Percentiles rank a stretch among this genome's conserved stretches.
Evolutionary conservation across 1,284 basidiomycete species (phyloP).

Genomic region (Fomitopsis betulina): DNA sequence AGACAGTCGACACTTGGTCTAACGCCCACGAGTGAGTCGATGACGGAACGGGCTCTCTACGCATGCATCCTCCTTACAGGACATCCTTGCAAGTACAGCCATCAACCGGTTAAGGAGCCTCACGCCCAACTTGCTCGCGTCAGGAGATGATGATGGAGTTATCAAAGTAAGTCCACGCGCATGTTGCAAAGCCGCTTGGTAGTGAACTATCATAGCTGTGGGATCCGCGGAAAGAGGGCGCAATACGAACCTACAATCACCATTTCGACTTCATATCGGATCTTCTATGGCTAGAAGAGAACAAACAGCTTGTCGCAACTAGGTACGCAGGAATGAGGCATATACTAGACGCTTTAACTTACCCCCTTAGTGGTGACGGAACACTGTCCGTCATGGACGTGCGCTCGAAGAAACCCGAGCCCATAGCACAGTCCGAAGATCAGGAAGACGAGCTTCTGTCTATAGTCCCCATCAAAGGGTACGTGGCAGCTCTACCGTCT

Average conservation of each 20-base stretch:
- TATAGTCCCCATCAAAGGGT: constrained; percentile 80
- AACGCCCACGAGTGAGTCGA: constrained; percentile 77
- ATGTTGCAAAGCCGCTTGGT: background rate
- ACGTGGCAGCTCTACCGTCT: constrained; percentile 13
- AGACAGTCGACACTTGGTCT: constrained; percentile 54
- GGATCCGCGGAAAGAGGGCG: constrained; percentile 74
- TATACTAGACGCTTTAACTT: background rate
- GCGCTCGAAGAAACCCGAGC: constrained; percentile 69
- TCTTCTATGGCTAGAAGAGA: constrained; percentile 83
- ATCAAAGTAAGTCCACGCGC: constrained; percentile 59
- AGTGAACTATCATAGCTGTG: constrained; percentile 56
- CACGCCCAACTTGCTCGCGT: constrained; percentile 68
- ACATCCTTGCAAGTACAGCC: constrained; percentile 55
- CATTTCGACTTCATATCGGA: constrained; percentile 97
- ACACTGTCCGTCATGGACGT: constrained; percentile 89
- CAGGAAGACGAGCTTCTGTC: constrained; percentile 95
- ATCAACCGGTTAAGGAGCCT: constrained; percentile 80
- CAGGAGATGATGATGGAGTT: constrained; percentile 92
- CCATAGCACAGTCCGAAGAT: constrained; percentile 82
- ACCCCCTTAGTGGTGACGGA: constrained; percentile 75
- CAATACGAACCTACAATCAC: constrained; percentile 71
- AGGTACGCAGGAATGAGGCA: constrained; percentile 47
- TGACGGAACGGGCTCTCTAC: constrained; percentile 5
- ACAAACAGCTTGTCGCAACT: constrained; percentile 80
- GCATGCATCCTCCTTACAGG: constrained; percentile 25